phyloP scores from a whole-genome alignment of 495 filamentous ascomycete genomes.

The Baudoinia panamericana region DNA sequence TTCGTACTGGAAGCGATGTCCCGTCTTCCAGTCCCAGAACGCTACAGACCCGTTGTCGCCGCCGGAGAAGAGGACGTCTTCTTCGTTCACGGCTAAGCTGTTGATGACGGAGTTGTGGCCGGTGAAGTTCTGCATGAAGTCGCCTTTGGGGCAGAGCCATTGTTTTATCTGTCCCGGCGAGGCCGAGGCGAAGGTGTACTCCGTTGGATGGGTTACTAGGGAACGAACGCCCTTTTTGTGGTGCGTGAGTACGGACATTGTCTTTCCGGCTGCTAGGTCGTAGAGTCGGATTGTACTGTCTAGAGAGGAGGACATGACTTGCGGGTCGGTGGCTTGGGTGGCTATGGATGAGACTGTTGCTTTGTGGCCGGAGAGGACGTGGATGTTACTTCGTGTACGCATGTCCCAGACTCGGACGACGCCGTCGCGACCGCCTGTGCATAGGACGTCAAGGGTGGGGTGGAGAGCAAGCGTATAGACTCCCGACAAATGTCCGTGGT shows the following conservation, averaged over 20 bases:
- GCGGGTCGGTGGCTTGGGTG: constrained; percentile 92
- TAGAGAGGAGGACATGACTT: constrained; percentile 81
- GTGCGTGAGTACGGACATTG: constrained; percentile 90
- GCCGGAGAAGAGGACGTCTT: constrained; percentile 89
- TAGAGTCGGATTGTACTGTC: constrained; percentile 88
- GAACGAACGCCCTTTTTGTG: constrained; percentile 94
- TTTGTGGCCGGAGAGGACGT: constrained; percentile 77
- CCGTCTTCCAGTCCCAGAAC: constrained; percentile 99
- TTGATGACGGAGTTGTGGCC: constrained; percentile 96
- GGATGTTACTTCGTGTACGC: constrained; percentile 87
- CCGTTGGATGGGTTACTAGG: constrained; percentile 74
- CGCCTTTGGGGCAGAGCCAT: constrained; percentile 97
- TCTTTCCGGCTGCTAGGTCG: constrained; percentile 93
- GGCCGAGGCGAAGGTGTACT: constrained; percentile 92
- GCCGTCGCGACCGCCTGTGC: constrained; percentile 90
- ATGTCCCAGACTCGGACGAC: constrained; percentile 97
- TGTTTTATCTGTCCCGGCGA: constrained; percentile 94
- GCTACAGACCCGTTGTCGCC: constrained; percentile 92
- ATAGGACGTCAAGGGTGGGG: constrained; percentile 84
- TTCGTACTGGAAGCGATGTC: constrained; percentile 72
- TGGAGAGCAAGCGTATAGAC: constrained; percentile 88
- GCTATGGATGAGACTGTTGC: constrained; percentile 77
- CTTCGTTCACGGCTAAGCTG: constrained; percentile 81
- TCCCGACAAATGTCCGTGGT: constrained; percentile 93
- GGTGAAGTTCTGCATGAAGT: constrained; percentile 99